phyloP scores from a whole-genome alignment of 192 early-diverging fungal genomes.

The Haplosporangium gracile region DNA sequence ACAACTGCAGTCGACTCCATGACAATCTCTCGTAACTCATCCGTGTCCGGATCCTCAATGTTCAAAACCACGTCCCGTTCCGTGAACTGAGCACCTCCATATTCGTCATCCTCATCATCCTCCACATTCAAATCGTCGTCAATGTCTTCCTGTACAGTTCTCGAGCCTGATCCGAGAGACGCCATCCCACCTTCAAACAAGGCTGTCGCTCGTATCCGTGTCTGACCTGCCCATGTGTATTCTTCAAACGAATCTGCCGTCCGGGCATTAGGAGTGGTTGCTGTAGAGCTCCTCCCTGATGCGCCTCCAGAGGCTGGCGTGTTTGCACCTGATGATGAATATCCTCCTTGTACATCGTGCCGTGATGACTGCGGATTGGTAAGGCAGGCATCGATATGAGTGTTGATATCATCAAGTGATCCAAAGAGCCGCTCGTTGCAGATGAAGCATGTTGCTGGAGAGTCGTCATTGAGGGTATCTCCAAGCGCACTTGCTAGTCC shows the following conservation, averaged over 20 bases:
- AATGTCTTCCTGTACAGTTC: constrained; percentile 66
- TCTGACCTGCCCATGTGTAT: constrained; percentile 88
- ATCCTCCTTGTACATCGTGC: constrained; percentile 19
- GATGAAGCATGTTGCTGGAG: constrained; percentile 72
- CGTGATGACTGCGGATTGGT: constrained; percentile 38
- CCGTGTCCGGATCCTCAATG: constrained; percentile 52
- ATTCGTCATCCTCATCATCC: constrained; percentile 79
- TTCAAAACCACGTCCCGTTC: constrained; percentile 75
- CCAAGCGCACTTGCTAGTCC: constrained; percentile 15
- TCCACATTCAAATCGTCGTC: constrained; percentile 91
- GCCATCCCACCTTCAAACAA: constrained; percentile 85
- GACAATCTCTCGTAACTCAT: constrained; percentile 58
- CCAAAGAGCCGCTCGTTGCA: constrained; percentile 70
- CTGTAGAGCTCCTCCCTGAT: constrained; percentile 17
- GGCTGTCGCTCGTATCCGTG: constrained; percentile 81
- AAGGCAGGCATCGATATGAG: constrained; percentile 86
- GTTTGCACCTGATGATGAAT: constrained; percentile 24
- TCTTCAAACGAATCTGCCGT: constrained; percentile 69
- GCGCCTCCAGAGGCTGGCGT: constrained; percentile 21
- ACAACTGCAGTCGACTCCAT: constrained; percentile 48
- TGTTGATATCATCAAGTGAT: constrained; percentile 71
- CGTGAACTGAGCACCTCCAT: constrained; percentile 80
- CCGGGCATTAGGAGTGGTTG: constrained; percentile 22
- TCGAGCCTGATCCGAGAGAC: constrained; percentile 54
- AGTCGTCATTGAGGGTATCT: constrained; percentile 42